phyloP scores from a whole-genome alignment of 768 basidiomycete species.

The Rossbeevera mucosa region DNA sequence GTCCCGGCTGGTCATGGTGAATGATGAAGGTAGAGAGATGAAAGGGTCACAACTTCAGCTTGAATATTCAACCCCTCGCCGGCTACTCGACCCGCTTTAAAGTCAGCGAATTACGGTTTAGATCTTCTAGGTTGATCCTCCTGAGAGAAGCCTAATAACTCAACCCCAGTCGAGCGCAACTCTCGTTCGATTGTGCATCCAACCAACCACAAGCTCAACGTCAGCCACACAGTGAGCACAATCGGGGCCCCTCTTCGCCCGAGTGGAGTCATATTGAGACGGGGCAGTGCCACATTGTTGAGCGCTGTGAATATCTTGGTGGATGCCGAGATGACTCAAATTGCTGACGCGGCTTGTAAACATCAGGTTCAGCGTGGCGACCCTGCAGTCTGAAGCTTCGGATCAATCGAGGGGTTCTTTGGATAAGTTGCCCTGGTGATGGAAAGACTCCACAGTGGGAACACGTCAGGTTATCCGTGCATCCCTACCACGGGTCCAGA shows the following conservation, averaged over 20 bases:
- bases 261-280: background rate
- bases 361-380: background rate
- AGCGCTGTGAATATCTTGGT: conserved; percentile 1
- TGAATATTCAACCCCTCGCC: conserved; percentile 8
- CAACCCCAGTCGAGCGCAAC: background rate
- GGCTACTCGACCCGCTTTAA: conserved; percentile 22
- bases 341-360: conserved; percentile 22
- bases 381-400: conserved; percentile 16
- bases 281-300: background rate
- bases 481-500: background rate
- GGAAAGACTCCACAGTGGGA: conserved; percentile 8
- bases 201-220: background rate
- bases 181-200: background rate
- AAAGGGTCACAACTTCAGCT: background rate
- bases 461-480: background rate
- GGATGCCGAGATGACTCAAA: conserved; percentile 18
- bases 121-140: background rate
- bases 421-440: background rate
- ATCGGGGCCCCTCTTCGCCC: background rate
- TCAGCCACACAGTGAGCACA: background rate
- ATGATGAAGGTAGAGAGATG: conserved; percentile 10
- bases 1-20: conserved; percentile 16
- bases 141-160: conserved; percentile 5
- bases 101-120: conserved; percentile 19
- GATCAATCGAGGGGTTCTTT: conserved; percentile 1